Conservation (phyloP, 345 rosid species). For the Lenwebbia sp. region DNA sequence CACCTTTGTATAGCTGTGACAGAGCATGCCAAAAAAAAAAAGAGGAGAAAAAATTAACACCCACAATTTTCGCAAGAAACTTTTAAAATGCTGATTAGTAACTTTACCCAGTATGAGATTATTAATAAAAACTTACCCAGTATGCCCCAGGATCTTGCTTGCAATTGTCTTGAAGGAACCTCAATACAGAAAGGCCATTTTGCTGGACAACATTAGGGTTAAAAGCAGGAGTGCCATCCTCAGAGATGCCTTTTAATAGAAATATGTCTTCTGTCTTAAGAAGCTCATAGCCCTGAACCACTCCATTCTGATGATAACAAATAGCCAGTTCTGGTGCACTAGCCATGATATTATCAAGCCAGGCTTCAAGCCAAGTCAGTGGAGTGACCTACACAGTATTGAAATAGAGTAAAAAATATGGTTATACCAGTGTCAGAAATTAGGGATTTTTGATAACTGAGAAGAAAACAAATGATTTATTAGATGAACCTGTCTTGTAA, state of each 20-base stretch:
- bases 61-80: background rate
- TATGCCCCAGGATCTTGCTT: constrained; percentile 96
- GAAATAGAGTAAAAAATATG: background rate
- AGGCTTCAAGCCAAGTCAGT: constrained; percentile 92
- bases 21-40: background rate
- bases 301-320: constrained; percentile 88
- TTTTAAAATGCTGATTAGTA: background rate
- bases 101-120: background rate
- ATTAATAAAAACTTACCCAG: constrained; percentile 44
- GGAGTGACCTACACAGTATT: constrained; percentile 57
- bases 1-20: constrained; percentile 77
- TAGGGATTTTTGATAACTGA: too few species aligned
- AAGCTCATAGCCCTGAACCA: constrained; percentile 92
- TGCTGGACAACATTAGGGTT: constrained; percentile 94
- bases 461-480: background rate
- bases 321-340: constrained; percentile 98
- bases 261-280: constrained; percentile 91
- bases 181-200: constrained; percentile 83
- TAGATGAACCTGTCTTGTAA: constrained; percentile 56
- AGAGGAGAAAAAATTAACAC: background rate
- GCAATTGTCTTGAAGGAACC: constrained; percentile 95
- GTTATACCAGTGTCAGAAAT: background rate
- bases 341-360: constrained; percentile 99
- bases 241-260: constrained; percentile 74
- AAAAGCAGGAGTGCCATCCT: constrained; percentile 94